Percentiles rank a stretch among this genome's conserved stretches.
Evolutionary conservation across 1,284 basidiomycete species (phyloP).

Genomic region (Puccinia triticina): DNA sequence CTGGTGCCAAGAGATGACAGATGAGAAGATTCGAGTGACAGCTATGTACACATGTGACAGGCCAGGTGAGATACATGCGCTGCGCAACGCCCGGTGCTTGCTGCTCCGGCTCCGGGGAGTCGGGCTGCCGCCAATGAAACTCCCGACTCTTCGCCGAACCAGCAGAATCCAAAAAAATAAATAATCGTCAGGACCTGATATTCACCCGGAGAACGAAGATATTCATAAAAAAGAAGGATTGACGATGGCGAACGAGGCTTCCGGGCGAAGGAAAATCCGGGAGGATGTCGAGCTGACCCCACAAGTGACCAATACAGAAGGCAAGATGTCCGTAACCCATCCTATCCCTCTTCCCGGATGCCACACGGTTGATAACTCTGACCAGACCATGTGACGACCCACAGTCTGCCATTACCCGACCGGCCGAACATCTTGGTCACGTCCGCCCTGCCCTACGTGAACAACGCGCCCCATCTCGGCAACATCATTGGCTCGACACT

Average conservation of each 20-base stretch:
- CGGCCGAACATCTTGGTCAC: constrained; percentile 88
- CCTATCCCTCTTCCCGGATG: not conserved
- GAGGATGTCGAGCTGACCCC: constrained; percentile 18
- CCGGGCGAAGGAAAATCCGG: constrained; percentile 18
- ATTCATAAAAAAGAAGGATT: not conserved
- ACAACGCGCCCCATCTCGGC: constrained; percentile 96
- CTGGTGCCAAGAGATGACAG: too few relatives aligned
- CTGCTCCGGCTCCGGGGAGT: too few relatives aligned
- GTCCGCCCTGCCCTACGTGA: constrained; percentile 93
- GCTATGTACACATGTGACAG: too few relatives aligned
- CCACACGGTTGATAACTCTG: not conserved
- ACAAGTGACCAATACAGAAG: constrained; percentile 35
- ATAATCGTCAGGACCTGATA: too few relatives aligned
- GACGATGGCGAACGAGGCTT: not conserved
- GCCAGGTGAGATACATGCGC: too few relatives aligned
- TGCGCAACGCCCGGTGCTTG: too few relatives aligned
- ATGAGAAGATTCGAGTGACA: too few relatives aligned
- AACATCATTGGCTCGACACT: constrained; percentile 97
- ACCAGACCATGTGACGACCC: not conserved
- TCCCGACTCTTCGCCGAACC: too few relatives aligned
- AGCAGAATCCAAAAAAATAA: too few relatives aligned
- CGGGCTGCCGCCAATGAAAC: too few relatives aligned
- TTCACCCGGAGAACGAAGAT: too few relatives aligned
- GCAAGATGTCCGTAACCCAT: constrained; percentile 39
- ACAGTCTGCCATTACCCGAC: constrained; percentile 81